Evolutionary conservation across 2,329 filamentous ascomycete species (phyloP), one percentile per base, ranked within the genome.

Genomic region (Talaromyces amestolkiae): DNA sequence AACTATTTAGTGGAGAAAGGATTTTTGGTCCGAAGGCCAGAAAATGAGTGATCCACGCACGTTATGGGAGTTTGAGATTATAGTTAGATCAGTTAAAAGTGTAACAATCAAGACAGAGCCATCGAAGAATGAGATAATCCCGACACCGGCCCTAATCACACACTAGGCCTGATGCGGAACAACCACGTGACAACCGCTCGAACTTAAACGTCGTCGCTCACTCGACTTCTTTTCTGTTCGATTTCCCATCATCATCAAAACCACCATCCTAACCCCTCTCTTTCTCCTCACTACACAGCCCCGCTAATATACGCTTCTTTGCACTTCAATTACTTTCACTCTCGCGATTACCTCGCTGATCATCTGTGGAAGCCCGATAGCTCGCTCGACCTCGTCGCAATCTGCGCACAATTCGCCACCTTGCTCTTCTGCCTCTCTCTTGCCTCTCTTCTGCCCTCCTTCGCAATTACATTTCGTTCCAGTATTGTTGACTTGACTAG

Each of bases 11-110:
- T 83, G 27, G 82, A 85, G 41, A 86, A 88, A 73, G 91, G 91
- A 0, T 82, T 97, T 65, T 77, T 92, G 65, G 90, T 97, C n/a
- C 85, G 95, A 68, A 86, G 88, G 65, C 92, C 90, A 73, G 94
- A 97, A 82, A 75, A 58, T 59, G 56, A 54, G 13, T 63, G 13
- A 43, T 22, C 2, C n/a, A 37, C 31, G 33, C 31, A 35, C 2
- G 19, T 5, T 56, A 15, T 22, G n/a, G 7, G 9, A 24, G 31
- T 2, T 22, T 1, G 22, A 56, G n/a, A 37, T 10, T 22, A 39
- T 37, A 19, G 15, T 37, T 22, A 56, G 31, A 39, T 24, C 33
- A 37, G 24, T 37, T 19, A 22, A 56, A 17, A n/a, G 17, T 19
- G 35, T n/a, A 7, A 17, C 17, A 9, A n/a, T n/a, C 9, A 8